These are phyloP conservation scores for Auriculariales sp. DNA, from an alignment of 768 basidiomycete genomes.

Conservation along the genomic window DNA sequence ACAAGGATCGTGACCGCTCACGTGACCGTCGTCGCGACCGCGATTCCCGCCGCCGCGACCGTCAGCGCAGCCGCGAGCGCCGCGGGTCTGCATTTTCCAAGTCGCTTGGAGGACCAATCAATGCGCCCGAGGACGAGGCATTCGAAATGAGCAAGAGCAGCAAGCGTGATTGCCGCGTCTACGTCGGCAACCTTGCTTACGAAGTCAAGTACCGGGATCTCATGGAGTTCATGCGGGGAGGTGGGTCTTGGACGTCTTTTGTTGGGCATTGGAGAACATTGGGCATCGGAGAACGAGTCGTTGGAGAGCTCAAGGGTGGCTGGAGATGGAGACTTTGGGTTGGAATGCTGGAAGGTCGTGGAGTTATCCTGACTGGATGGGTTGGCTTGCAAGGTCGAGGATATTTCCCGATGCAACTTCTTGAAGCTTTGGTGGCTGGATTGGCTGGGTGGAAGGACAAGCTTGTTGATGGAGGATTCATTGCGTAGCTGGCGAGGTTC, in stretches of 20 bases:
- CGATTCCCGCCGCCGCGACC: slow-evolving; percentile 32
- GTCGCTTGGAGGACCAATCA: slow-evolving; percentile 79
- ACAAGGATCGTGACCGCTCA: slow-evolving; percentile 22
- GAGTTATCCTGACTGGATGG: slow-evolving; percentile 3
- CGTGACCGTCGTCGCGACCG: slow-evolving; percentile 51
- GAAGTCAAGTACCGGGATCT: slow-evolving; percentile 97
- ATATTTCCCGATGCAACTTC: slow-evolving; percentile 15
- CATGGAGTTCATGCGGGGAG: slow-evolving; percentile 99
- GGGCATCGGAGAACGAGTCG: slow-evolving; percentile 9
- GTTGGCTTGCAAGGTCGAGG: slow-evolving; percentile 7
- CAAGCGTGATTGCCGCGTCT: slow-evolving; percentile 97
- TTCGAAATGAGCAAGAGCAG: slow-evolving; percentile 89
- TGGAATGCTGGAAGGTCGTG: slow-evolving; percentile 8
- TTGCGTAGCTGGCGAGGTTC: slow-evolving; percentile 96
- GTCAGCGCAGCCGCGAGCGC: slow-evolving; percentile 13
- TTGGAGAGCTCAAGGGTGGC: slow-evolving; percentile 12
- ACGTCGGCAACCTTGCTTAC: slow-evolving; percentile 97
- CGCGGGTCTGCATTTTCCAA: slow-evolving; percentile 50
- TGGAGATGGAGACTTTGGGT: slow-evolving; percentile 18
- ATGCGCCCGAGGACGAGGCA: slow-evolving; percentile 85
- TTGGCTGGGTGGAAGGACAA: slow-evolving; percentile 44
- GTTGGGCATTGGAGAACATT: slow-evolving; percentile 19
- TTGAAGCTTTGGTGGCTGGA: slow-evolving; percentile 15
- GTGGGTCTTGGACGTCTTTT: slow-evolving; percentile 71
- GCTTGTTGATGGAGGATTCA: slow-evolving; percentile 77